Evolutionary conservation across 768 basidiomycete genomes (phyloP), one percentile per base, ranked within the genome.

Genomic region (Clathrus columnatus): DNA sequence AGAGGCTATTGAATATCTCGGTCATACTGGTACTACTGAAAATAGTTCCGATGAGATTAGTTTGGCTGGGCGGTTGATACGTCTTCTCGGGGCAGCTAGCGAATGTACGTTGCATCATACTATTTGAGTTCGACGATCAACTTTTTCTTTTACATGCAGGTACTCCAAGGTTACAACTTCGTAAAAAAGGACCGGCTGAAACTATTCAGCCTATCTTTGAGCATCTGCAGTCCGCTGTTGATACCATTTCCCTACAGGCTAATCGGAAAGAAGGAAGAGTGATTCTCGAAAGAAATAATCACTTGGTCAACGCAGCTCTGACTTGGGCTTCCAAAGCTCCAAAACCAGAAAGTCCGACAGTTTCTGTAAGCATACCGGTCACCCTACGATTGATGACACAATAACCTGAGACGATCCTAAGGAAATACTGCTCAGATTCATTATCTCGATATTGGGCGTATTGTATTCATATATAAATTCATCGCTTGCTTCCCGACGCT

Each of bases 401-500:
- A 16, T 26, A 1, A 4, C 27, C 29, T 48, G 17, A 23, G 11
- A 43, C 6, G 6, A 30, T 11, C 30, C 24, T 21, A n/a, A 55
- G 54, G 46, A 48, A 24, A 44, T 48, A 11, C 44, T 58, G 16
- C 32, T 21, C 29, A 43, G 30, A 20, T 23, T 56, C 21, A 59
- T 79, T 3, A 73, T 76, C 21, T 61, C 66, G 16, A 64, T 71
- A 11, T 48, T 77, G 7, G 56, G 69, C 2, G 59, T 59, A 8
- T 76, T 68, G 58, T 66, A 71, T 16, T 61, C 64, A 43, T 73
- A 64, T 36, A 70, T 82, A 18, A 69, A 73, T 28, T 69, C 72
- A 1, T 71, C 64, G 8, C 64, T 81, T 2, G 76, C 82, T 1
- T 71, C 76, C 54, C 67, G 77, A 50, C 69, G 72, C 6, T 76